Base-by-base conservation (phyloP, 352 stramenopile species). In the Pythium scleroteichum region DNA sequence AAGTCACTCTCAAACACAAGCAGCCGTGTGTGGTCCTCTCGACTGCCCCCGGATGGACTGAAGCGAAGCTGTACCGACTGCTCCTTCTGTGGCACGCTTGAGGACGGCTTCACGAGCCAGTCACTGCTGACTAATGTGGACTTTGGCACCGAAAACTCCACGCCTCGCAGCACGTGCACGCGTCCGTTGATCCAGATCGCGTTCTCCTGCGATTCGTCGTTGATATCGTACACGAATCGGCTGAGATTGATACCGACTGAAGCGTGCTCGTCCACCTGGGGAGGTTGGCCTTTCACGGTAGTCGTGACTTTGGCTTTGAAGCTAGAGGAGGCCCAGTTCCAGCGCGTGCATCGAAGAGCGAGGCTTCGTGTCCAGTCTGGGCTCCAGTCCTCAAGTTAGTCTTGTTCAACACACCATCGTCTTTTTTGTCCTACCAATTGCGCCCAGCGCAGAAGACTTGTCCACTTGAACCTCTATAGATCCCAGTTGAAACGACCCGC, bases 171-270 rank as follows among this genome's bases (percentile, higher is more conserved):
- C 33, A 69, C 29, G 26, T 69, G 64, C 45, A 79, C 69, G 4
- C 54, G 33, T 5, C 74, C 74, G 46, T 82, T 66, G 53, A 82
- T 65, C 74, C 74, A 82, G 10, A 82, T 54, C 22, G 74, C 74
- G 46, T 82, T 82, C 23, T 82, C 74, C 44, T 82, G 74, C 2
- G 74, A 82, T 27, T 78, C 74, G 23, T 61, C 69, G 38, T 78
- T 61, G 29, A 82, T 78, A 29, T 82, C 74, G 69, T 82, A 82
- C 27, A 82, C 71, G 23, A 73, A 61, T 20, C 61, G 48, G 62
- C 74, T 82, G 23, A 82, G 38, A 47, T 82, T 82, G 63, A 82
- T 82, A 1, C 74, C 74, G 9, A 82, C 54, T 1, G 56, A 38
- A 0, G 62, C 68, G 24, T 51, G n/a, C 12, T 66, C 59, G 4